These are phyloP conservation scores for Balakata baccata DNA, from an alignment of 345 rosid species.

Conservation along the genomic window DNA sequence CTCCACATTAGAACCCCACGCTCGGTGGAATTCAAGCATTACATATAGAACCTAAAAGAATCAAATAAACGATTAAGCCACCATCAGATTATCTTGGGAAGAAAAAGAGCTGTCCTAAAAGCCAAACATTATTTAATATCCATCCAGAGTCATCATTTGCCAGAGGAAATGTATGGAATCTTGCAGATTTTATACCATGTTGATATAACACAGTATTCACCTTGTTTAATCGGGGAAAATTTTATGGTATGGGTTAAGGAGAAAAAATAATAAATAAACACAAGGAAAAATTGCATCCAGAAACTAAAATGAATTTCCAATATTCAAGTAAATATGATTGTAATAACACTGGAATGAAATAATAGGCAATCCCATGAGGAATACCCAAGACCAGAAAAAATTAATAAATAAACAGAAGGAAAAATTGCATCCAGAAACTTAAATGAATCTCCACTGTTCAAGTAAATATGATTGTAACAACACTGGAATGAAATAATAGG, in stretches of 20 bases:
- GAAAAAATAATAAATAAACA: not conserved
- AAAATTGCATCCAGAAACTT: not conserved
- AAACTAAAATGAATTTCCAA: not conserved
- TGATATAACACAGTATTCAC: not conserved
- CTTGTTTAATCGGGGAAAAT: not conserved
- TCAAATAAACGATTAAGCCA: not conserved
- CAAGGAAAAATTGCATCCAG: not conserved
- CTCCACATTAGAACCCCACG: not conserved
- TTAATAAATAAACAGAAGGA: not conserved
- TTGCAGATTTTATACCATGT: not conserved
- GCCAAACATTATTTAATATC: not conserved
- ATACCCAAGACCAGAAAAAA: not conserved
- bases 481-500: not conserved
- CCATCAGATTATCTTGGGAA: not conserved
- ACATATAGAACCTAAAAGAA: not conserved
- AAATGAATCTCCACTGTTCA: not conserved
- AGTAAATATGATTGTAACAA: not conserved
- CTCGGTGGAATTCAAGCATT: slow-evolving; percentile 3
- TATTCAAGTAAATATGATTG: not conserved
- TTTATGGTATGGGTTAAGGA: not conserved
- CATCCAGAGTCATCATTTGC: not conserved
- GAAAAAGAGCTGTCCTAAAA: not conserved
- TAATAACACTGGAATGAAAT: not conserved
- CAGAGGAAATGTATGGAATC: not conserved
- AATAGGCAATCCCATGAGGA: too few relatives aligned